Percentiles rank a stretch among this genome's conserved stretches.
Conservation (phyloP, 192 early-diverging fungal species). For the Backusella sp. region DNA sequence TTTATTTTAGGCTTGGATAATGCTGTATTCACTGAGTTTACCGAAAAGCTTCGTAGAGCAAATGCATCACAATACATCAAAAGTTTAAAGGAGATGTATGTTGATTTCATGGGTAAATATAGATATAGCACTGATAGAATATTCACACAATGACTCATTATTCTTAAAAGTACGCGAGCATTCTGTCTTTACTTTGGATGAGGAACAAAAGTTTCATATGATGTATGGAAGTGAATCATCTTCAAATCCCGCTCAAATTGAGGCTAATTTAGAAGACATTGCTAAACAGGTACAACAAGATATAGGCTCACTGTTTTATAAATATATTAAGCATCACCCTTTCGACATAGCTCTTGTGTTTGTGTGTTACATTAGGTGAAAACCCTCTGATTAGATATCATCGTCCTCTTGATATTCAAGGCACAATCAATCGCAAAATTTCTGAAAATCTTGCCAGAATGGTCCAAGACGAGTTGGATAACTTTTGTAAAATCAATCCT, state of each 20-base stretch:
- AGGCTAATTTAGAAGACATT: conserved; percentile 48
- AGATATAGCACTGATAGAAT: neutral
- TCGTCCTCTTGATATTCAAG: conserved; percentile 70
- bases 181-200: conserved; percentile 32
- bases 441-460: conserved; percentile 77
- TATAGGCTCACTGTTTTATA: neutral
- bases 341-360: conserved; percentile 64
- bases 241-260: conserved; percentile 25
- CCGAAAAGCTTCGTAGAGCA: conserved; percentile 42
- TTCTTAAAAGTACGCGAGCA: conserved; percentile 30
- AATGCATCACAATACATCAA: conserved; percentile 58
- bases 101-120: conserved; percentile 77
- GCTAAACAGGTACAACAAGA: conserved; percentile 49
- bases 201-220: conserved; percentile 20
- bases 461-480: conserved; percentile 86
- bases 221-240: conserved; percentile 23
- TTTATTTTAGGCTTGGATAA: conserved; percentile 59
- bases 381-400: conserved; percentile 93
- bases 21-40: conserved; percentile 56
- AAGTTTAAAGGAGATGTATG: conserved; percentile 71
- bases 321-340: neutral
- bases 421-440: conserved; percentile 58
- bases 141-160: neutral
- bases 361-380: conserved; percentile 86
- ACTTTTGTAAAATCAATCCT: conserved; percentile 65